Evolutionary conservation across 345 rosid species (phyloP), one percentile per base, ranked within the genome.

Genomic region (Eucalyptus regnans): DNA sequence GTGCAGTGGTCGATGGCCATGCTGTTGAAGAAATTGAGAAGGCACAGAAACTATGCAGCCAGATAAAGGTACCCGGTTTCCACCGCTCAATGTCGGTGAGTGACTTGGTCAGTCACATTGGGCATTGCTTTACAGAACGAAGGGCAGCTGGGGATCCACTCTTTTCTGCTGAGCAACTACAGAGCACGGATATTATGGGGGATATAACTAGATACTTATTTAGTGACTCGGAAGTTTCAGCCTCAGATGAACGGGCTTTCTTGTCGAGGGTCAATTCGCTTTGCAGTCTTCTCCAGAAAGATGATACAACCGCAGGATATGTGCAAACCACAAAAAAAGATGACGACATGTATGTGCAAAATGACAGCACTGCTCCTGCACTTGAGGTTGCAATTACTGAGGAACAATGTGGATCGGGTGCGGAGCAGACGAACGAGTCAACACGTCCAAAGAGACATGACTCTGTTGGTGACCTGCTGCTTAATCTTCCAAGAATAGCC

Each of bases 181-280:
- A 88, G 62, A 48, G 90, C 89, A 90, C 56, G 62, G 92, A 89
- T 62, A 85, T 93, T 25, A 68, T 94, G 68, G 93, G 92, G 89
- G 94, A 93, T 87, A 89, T 95, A 49, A 92, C 95, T 7, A 94
- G 93, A 27, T 93, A 92, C 90, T 91, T 96, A 89, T 90, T 94
- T 23, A 91, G 90, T 44, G 96, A 94, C 91, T 64, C 94, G 33
- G 95, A 91, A 89, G 88, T 41, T 41, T 41, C 93, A 50, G 9
- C 92, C 46, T 91, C 92, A 9, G 96, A 93, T 33, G 96, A 94
- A 89, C 90, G 90, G 71, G 86, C 90, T 56, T 91, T 95, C 71
- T 92, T 94, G 96, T 90, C 94, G 15, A 92, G 96, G 91, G 96
- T 93, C 88, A 93, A 94, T 89, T 94, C 96, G 12, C 94, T 95